Base-by-base conservation (phyloP, 2,329 filamentous ascomycete genomes). In the Venturia nashicola region DNA sequence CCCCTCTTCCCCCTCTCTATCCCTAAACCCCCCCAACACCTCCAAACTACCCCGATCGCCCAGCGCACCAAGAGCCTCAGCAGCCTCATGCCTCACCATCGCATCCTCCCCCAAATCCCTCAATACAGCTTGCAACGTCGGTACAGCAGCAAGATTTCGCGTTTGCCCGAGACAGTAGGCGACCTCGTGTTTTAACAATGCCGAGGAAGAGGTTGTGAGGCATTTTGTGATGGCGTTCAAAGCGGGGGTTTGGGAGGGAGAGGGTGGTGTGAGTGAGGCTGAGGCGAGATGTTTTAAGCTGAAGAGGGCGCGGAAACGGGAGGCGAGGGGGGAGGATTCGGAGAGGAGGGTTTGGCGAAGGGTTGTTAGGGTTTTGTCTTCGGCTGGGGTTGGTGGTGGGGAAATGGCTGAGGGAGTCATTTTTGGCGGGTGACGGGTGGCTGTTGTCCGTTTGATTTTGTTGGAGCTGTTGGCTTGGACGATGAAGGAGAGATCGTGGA, bases 161-260 rank as follows among this genome's bases (percentile, higher is more conserved):
- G 90, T 93, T 77, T 99, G 94, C 8, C 94, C 94, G 2, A 99
- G 83, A 73, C 94, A 99, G 78, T 99, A 99, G 34, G 94, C 94
- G 60, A 99, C 82, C 75, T 99, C 94, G 76, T 99, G 94, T 79
- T 97, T 97, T 59, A 97, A 80, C 9, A 97, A 82, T 3, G 91
- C 93, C 5, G 93, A 97, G 0, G 89, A 86, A 3, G 93, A 96
- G 0, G 80, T 71, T 57, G 51, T 57, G 70, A 99, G 94, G 1
- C 82, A 93, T 8, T 91, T 91, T 2, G 93, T 91, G 69, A 99
- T 99, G 51, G 94, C 92, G 68, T 86, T 77, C 68, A 87, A 85
- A 20, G 88, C 83, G 51, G 86, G 85, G 0, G 82, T 83, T 68
- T 85, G 77, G 51, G 79, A 74, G 36, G 79, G 83, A 8, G 64